phyloP scores from a whole-genome alignment of 163 green algal species.

The Coccomyxa subellipsoidea region DNA sequence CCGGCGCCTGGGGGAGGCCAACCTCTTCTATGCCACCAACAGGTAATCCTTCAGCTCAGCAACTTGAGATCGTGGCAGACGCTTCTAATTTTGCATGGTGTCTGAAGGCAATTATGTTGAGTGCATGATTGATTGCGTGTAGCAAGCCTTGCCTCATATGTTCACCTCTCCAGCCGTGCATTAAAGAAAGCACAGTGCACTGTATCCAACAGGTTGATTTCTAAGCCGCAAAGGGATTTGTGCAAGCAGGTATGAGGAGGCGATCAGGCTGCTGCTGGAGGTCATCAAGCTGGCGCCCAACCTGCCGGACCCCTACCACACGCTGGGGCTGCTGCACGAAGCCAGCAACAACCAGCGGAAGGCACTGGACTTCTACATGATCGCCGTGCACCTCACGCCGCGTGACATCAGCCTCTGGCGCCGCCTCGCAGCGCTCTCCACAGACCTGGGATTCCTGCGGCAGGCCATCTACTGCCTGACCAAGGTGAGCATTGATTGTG shows the following conservation, averaged over 20 bases:
- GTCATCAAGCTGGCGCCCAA: constrained; percentile 74
- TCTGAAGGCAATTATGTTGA: too few species aligned
- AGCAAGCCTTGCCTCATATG: constrained; percentile 2
- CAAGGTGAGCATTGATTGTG: constrained; percentile 39
- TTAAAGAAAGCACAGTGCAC: not conserved
- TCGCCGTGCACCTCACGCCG: constrained; percentile 79
- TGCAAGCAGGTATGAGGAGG: constrained; percentile 46
- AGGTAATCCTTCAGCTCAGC: constrained; percentile 24
- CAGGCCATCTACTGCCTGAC: constrained; percentile 86
- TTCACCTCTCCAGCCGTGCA: not conserved
- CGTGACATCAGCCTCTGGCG: constrained; percentile 72
- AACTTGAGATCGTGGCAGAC: not conserved
- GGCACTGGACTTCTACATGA: constrained; percentile 87
- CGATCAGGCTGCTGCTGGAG: constrained; percentile 59
- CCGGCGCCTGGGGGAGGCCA: constrained; percentile 72
- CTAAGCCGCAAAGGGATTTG: not conserved
- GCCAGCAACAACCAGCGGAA: constrained; percentile 49
- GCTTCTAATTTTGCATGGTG: too few species aligned
- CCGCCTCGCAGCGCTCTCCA: constrained; percentile 61
- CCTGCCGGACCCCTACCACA: constrained; percentile 79
- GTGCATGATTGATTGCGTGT: not conserved
- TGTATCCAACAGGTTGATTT: not conserved
- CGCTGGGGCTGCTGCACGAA: constrained; percentile 75
- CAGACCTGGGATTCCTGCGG: constrained; percentile 55
- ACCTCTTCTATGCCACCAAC: constrained; percentile 69